phyloP scores from a whole-genome alignment of 805 yeast genomes.

The Nakazawaea wickerhamii region DNA sequence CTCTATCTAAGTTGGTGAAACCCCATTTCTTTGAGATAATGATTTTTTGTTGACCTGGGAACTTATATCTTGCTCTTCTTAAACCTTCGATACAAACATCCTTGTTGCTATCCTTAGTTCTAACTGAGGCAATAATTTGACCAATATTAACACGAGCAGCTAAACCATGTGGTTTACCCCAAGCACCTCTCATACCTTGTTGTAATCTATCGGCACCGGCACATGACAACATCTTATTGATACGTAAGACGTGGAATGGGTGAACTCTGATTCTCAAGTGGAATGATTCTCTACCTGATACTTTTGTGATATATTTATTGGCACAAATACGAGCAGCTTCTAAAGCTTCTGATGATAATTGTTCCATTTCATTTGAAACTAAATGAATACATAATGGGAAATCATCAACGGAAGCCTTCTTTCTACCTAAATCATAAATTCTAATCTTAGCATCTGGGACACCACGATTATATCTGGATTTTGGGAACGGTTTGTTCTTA shows the following conservation, averaged over 20 bases:
- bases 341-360: slow-evolving; percentile 98
- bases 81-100: slow-evolving; percentile 97
- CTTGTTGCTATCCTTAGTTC: slow-evolving; percentile 98
- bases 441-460: slow-evolving; percentile 99
- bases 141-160: slow-evolving; percentile 99
- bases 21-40: slow-evolving; percentile 99
- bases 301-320: slow-evolving; percentile 97
- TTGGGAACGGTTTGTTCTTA: slow-evolving; percentile 99
- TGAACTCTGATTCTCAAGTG: slow-evolving; percentile 99
- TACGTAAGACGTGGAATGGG: slow-evolving; percentile 99
- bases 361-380: slow-evolving; percentile 99
- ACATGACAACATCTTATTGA: slow-evolving; percentile 99
- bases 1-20: slow-evolving; percentile 99
- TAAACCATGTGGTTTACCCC: slow-evolving; percentile 99
- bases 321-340: slow-evolving; percentile 99
- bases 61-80: slow-evolving; percentile 99
- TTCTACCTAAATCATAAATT: slow-evolving; percentile 98
- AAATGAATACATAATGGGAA: slow-evolving; percentile 99
- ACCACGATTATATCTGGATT: slow-evolving; percentile 99
- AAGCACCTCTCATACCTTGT: slow-evolving; percentile 99
- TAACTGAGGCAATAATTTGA: slow-evolving; percentile 95
- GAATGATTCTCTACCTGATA: slow-evolving; percentile 99
- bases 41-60: slow-evolving; percentile 99
- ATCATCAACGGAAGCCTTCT: slow-evolving; percentile 99
- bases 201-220: slow-evolving; percentile 99